phyloP scores from a whole-genome alignment of 495 filamentous ascomycete species.

The Neurospora sp. region DNA sequence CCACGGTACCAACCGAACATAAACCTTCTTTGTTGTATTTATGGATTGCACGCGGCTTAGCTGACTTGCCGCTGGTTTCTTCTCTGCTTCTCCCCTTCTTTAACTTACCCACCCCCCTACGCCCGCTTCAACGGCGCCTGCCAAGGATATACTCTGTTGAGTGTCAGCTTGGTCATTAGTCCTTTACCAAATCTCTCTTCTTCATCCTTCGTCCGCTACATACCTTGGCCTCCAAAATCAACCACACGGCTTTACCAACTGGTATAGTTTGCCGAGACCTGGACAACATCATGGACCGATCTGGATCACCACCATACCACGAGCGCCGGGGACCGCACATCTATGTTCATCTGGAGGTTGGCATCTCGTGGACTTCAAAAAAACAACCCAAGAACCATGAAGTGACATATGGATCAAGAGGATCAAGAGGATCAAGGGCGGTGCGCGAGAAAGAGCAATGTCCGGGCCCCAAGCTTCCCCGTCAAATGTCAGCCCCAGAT shows the following conservation, averaged over 20 bases:
- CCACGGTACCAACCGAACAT: not conserved
- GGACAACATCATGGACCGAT: slow-evolving; percentile 19
- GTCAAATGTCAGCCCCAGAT: slow-evolving; percentile 31
- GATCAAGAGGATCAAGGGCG: slow-evolving; percentile 14
- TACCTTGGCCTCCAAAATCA: not conserved
- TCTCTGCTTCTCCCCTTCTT: not conserved
- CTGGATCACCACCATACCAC: slow-evolving; percentile 12
- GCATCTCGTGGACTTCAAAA: slow-evolving; percentile 32
- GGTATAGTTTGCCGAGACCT: not conserved
- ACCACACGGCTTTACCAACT: slow-evolving; percentile 11
- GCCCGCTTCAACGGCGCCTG: not conserved
- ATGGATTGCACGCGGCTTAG: not conserved
- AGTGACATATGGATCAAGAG: slow-evolving; percentile 30
- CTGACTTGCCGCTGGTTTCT: not conserved
- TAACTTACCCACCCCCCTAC: not conserved
- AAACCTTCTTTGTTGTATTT: not conserved
- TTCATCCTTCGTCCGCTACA: not conserved
- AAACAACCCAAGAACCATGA: slow-evolving; percentile 31
- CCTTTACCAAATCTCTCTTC: not conserved
- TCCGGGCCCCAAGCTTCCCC: slow-evolving; percentile 24
- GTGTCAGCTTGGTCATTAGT: not conserved
- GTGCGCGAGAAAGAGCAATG: slow-evolving; percentile 20
- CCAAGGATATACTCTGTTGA: not conserved
- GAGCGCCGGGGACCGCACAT: slow-evolving; percentile 29
- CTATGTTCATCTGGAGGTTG: slow-evolving; percentile 36